Conservation (phyloP, 2,329 filamentous ascomycete genomes). For the Beauveria asiatica region DNA sequence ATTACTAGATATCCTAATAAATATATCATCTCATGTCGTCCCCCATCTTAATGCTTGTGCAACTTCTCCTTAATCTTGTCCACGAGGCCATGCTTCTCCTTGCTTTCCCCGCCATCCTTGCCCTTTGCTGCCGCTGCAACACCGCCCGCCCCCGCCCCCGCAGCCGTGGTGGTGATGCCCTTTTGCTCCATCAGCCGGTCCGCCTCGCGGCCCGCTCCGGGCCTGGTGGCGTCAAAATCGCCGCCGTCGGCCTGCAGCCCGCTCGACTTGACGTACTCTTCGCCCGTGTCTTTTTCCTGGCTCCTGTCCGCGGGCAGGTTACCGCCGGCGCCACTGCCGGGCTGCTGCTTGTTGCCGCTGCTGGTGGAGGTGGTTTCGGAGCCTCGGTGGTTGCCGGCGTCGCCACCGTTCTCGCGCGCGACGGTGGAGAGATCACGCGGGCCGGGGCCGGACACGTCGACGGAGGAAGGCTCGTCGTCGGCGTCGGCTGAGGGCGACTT, state of each 20-base stretch:
- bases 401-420: constrained; percentile 25
- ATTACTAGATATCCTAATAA: background rate
- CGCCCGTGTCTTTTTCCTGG: constrained; percentile 40
- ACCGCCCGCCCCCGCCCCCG: too few species aligned
- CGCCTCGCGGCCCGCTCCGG: constrained; percentile 58
- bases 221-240: constrained; percentile 55
- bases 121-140: background rate
- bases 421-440: constrained; percentile 33
- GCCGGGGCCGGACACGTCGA: constrained; percentile 32
- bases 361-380: constrained; percentile 2
- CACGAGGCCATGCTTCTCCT: constrained; percentile 10
- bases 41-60: constrained; percentile 9
- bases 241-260: constrained; percentile 57
- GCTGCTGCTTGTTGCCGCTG: constrained; percentile 10
- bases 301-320: constrained; percentile 18
- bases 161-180: constrained; percentile 13
- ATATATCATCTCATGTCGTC: background rate
- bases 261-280: constrained; percentile 47
- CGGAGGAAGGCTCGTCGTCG: constrained; percentile 21
- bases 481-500: constrained; percentile 18
- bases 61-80: constrained; percentile 12
- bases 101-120: background rate
- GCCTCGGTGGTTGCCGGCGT: constrained; percentile 19
- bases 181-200: constrained; percentile 40
- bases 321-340: constrained; percentile 14